Evolutionary conservation across 2,329 filamentous ascomycete genomes (phyloP).

Genomic region (Calonectria pseudoturangicola): DNA sequence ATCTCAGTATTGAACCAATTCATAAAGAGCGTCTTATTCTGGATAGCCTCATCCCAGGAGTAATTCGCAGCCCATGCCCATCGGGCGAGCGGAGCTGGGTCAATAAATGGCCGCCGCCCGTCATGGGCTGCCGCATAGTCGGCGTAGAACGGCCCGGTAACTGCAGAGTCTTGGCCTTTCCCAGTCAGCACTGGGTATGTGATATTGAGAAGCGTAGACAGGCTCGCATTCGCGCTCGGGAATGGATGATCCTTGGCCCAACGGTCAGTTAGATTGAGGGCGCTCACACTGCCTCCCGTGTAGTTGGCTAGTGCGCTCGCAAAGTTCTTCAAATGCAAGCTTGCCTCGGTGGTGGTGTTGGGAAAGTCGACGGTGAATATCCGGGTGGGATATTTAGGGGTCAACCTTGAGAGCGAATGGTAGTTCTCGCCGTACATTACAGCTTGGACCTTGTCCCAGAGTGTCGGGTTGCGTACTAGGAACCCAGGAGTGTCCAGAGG

Average conservation of each 20-base stretch:
- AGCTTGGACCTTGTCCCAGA: slow-evolving; percentile 59
- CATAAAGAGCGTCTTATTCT: slow-evolving; percentile 70
- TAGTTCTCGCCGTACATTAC: slow-evolving; percentile 54
- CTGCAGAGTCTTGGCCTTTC: slow-evolving; percentile 60
- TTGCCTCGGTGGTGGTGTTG: neutral
- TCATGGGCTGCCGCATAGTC: slow-evolving; percentile 60
- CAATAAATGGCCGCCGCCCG: slow-evolving; percentile 60
- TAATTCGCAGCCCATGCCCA: slow-evolving; percentile 59
- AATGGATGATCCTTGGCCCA: neutral
- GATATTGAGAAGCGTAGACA: slow-evolving; percentile 51
- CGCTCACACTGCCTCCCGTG: neutral
- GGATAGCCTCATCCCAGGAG: slow-evolving; percentile 62
- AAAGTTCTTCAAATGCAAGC: slow-evolving; percentile 1
- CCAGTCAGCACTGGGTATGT: slow-evolving; percentile 62
- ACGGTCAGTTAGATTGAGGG: neutral
- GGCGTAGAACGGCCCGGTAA: slow-evolving; percentile 61
- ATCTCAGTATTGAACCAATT: slow-evolving; percentile 63
- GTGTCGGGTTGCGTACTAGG: slow-evolving; percentile 59
- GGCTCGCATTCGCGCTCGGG: slow-evolving; percentile 11
- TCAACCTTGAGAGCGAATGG: neutral
- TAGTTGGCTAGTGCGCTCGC: neutral
- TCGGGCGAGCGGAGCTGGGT: slow-evolving; percentile 59
- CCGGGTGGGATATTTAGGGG: slow-evolving; percentile 10
- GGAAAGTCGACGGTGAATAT: slow-evolving; percentile 13
- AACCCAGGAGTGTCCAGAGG: slow-evolving; percentile 68